Conservation (phyloP, 371 early-diverging fungal genomes). For the Mortierella sp. region DNA sequence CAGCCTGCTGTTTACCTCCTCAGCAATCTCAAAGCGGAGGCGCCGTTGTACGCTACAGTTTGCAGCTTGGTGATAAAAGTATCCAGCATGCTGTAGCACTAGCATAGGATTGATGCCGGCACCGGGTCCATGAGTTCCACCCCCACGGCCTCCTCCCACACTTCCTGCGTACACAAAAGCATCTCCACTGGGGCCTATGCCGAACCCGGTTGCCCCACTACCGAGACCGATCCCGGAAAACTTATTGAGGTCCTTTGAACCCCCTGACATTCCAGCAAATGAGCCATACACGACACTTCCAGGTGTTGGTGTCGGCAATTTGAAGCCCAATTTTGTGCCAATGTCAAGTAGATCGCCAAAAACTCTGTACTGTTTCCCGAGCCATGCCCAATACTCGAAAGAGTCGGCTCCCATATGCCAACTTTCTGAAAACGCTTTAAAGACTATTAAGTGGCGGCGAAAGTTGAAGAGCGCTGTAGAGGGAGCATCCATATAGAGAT, state of each 20-base stretch:
- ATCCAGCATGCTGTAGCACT: conserved; percentile 89
- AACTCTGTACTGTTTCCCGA: conserved; percentile 80
- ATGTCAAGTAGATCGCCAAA: conserved; percentile 85
- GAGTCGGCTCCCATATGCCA: conserved; percentile 75
- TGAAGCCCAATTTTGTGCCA: conserved; percentile 77
- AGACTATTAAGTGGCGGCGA: conserved; percentile 77
- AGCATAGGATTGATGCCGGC: conserved; percentile 67
- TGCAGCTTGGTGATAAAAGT: conserved; percentile 86
- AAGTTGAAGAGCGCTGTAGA: conserved; percentile 76
- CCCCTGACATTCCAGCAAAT: conserved; percentile 50
- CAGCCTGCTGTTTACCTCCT: conserved; percentile 34
- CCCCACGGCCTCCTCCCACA: conserved; percentile 56
- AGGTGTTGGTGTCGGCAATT: conserved; percentile 70
- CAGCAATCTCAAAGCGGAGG: conserved; percentile 65
- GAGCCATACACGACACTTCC: conserved; percentile 47
- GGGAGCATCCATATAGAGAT: conserved; percentile 75
- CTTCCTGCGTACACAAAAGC: conserved; percentile 37
- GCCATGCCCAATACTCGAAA: conserved; percentile 89
- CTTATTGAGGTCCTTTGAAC: conserved; percentile 48
- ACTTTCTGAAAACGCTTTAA: conserved; percentile 65
- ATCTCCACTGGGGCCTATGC: conserved; percentile 41
- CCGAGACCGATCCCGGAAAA: conserved; percentile 46
- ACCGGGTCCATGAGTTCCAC: conserved; percentile 53
- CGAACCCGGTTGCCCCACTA: conserved; percentile 37
- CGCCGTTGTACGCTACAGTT: conserved; percentile 81